A percentile compares a stretch with the other conserved stretches of the same genome.
Conservation (phyloP, 768 basidiomycete genomes). For the Kwoniella europaea region DNA sequence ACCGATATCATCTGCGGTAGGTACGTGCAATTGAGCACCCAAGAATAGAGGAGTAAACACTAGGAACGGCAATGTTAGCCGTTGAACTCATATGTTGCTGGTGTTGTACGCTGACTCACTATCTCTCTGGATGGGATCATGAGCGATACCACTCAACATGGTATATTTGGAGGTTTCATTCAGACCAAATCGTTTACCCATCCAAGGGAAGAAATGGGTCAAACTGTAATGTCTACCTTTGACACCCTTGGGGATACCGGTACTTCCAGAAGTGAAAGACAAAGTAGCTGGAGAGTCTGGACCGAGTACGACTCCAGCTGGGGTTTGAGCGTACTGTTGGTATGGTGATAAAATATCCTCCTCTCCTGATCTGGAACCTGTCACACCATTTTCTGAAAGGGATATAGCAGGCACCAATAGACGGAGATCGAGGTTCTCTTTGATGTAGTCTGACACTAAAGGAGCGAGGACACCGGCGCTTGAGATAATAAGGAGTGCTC, state of each 20-base stretch:
- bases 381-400: slow-evolving; percentile 69
- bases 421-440: slow-evolving; percentile 77
- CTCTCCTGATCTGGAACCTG: slow-evolving; percentile 62
- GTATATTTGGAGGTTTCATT: slow-evolving; percentile 81
- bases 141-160: slow-evolving; percentile 98
- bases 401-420: slow-evolving; percentile 89
- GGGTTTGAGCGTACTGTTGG: slow-evolving; percentile 66
- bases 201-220: slow-evolving; percentile 99
- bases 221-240: slow-evolving; percentile 90
- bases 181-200: slow-evolving; percentile 84
- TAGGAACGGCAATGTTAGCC: slow-evolving; percentile 56
- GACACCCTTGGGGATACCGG: slow-evolving; percentile 98
- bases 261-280: slow-evolving; percentile 95
- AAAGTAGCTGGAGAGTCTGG: slow-evolving; percentile 93
- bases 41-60: slow-evolving; percentile 99
- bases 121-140: slow-evolving; percentile 98
- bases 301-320: slow-evolving; percentile 83
- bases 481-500: slow-evolving; percentile 85
- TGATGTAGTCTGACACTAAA: slow-evolving; percentile 80
- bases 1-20: slow-evolving; percentile 94
- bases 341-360: slow-evolving; percentile 70
- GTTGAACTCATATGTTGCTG: not conserved
- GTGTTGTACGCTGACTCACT: slow-evolving; percentile 67
- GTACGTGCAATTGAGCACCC: slow-evolving; percentile 91
- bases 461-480: slow-evolving; percentile 83